Percentiles rank a stretch among this genome's conserved stretches.
phyloP scores from a whole-genome alignment of 2,329 filamentous ascomycete species.

The Hypoxylon sp. region DNA sequence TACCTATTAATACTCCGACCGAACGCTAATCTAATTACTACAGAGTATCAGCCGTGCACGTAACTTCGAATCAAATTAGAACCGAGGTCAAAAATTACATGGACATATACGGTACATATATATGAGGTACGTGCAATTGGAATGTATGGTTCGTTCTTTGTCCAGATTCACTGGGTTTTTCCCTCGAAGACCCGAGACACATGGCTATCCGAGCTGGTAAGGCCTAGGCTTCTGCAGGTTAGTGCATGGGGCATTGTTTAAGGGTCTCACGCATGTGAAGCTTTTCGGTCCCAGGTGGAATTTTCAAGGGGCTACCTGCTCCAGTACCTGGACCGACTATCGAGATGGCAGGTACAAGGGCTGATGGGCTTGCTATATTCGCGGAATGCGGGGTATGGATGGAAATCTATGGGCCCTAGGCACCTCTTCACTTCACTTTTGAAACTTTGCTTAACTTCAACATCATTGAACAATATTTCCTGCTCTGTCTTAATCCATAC shows the following conservation, averaged over 20 bases:
- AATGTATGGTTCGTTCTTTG: background rate
- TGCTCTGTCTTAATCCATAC: background rate
- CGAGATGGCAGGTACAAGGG: background rate
- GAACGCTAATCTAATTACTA: conserved; percentile 11
- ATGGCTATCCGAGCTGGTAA: background rate
- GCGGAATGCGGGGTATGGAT: background rate
- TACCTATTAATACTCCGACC: conserved; percentile 13
- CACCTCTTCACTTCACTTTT: background rate
- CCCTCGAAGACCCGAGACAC: background rate
- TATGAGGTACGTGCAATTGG: background rate
- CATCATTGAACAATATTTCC: background rate
- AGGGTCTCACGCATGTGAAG: background rate
- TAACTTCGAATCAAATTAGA: background rate
- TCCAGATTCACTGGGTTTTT: background rate
- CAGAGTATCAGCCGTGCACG: conserved; percentile 6
- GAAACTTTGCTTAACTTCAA: background rate
- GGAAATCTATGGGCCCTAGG: background rate
- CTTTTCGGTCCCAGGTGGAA: background rate
- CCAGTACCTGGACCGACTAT: background rate
- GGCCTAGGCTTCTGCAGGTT: background rate
- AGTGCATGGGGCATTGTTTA: background rate
- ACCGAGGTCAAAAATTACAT: background rate
- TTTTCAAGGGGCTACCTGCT: background rate
- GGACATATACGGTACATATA: background rate
- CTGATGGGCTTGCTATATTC: background rate